Base-by-base conservation (phyloP, 225 moss, liverwort and hornwort genomes). In the Physcomitrellopsis africana region DNA sequence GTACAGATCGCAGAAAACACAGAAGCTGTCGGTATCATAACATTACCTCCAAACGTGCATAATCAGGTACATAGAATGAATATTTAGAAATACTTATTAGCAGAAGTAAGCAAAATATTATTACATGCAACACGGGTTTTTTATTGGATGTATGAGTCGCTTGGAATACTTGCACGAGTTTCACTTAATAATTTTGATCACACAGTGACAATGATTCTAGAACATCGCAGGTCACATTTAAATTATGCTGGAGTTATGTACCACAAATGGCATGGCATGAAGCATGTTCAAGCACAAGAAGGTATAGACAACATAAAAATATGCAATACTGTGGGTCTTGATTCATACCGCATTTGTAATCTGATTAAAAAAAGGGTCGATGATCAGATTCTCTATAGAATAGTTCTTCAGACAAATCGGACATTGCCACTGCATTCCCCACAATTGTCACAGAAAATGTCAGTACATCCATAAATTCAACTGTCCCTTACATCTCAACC, bases 401-500 rank as follows among this genome's bases (percentile, higher is more conserved):
- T 86, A 94, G 51, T 84, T 84, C 77, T 77, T 84, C 52, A 84
- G 67, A 74, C 84, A 94, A 73, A 94, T 92, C 11, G 94, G 94
- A 73, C 94, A 94, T 74, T 94, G 94, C 94, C 94, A 94, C 94
- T 94, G 92, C 66, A 80, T 61, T 26, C 72, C n/a, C 75, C 71
- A 78, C 47, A 70, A 67, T 67, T 44, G 29, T 43, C 44, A 17
- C 14, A 26, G 23, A 56, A 59, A 72, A 7, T 51, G 16, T 79
- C 19, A 67, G 67, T 43, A 61, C 42, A 58, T 51, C 43, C 5
- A 71, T 48, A 5, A 60, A 42, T 9, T 65, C 13, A 29, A 67
- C 14, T 56, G 10, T 26, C n/a, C 17, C 3, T 1, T 22, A 20
- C 10, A 54, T 22, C 22, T 47, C 32, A 26, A 47, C 18, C 42